Base-by-base conservation (phyloP, 164 flowering plant genomes). In the Brasenia schreberi region DNA sequence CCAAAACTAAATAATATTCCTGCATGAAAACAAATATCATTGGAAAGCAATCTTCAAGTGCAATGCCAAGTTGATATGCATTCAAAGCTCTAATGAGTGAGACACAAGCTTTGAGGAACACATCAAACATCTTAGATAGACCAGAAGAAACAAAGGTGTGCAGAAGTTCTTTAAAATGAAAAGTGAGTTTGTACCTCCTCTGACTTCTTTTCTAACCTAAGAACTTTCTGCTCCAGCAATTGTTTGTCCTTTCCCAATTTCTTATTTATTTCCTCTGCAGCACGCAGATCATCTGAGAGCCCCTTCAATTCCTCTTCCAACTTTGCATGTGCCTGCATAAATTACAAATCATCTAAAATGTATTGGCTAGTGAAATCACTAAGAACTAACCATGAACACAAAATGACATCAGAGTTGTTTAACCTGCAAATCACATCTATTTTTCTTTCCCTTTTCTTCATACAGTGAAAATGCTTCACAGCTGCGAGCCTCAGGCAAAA, bases 221-320 rank as follows among this genome's bases (percentile, higher is more conserved):
- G 56, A 64, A 88, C 75, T 72, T 67, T 82, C 27, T 91, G 90
- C 71, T 89, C 96, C 67, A 91, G 73, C n/a, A 75, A 64, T 42
- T 72, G 14, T 63, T 85, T 88, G 69, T 95, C 99, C 81, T 74
- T 82, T 19, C 72, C 19, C 69, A 91, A 68, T 69, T 74, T 85
- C 77, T 79, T 85, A 1, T 64, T 71, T 27, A 76, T 73, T 73
- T 87, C 94, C 77, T 86, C 83, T 2, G 83, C 82, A 64, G 76
- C 76, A 67, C 69, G 82, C 78, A 92, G 72, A 66, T 89, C 87
- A 61, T 82, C 83, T 16, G 61, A 76, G 10, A 82, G 76, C 42
- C 73, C 73, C 77, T 81, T 89, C 61, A 91, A 74, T 71, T 95
- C 89, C 63, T 82, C 87, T 70, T 85, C 85, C 59, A 85, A 75